These are phyloP conservation scores for Coccinonectria pachysandricola DNA, from an alignment of 2,329 filamentous ascomycete genomes.

Conservation along the genomic window DNA sequence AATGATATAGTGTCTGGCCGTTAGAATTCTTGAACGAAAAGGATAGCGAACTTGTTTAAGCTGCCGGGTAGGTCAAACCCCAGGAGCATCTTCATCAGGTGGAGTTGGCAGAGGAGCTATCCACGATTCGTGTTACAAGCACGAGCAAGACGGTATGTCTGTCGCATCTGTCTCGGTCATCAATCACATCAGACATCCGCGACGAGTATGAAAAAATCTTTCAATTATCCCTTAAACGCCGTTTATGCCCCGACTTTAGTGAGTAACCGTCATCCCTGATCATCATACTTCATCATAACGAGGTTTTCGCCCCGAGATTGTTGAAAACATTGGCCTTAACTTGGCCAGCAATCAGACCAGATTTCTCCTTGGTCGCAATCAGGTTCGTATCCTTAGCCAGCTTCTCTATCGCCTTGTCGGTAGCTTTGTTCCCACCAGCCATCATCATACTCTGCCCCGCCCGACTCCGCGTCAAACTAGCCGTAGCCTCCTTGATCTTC, in stretches of 20 bases:
- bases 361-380: conserved; percentile 51
- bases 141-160: too few relatives aligned
- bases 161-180: too few relatives aligned
- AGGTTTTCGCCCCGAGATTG: conserved; percentile 20
- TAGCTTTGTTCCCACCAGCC: conserved; percentile 11
- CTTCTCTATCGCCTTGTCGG: conserved; percentile 45
- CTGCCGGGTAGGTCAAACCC: too few relatives aligned
- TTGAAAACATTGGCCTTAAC: conserved; percentile 56
- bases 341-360: conserved; percentile 50
- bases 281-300: conserved; percentile 7
- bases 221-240: conserved; percentile 19
- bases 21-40: too few relatives aligned
- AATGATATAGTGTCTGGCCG: too few relatives aligned
- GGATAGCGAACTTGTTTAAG: too few relatives aligned
- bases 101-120: too few relatives aligned
- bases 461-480: conserved; percentile 17
- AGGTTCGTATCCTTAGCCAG: conserved; percentile 49
- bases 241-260: too few relatives aligned
- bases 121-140: too few relatives aligned
- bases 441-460: conserved; percentile 16
- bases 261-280: conserved; percentile 10
- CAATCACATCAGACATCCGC: background rate
- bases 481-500: conserved; percentile 62
- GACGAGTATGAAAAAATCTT: conserved; percentile 4
- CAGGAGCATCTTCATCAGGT: too few relatives aligned